phyloP scores from a whole-genome alignment of 2,329 filamentous ascomycete species.

The Akanthomyces muscarius region DNA sequence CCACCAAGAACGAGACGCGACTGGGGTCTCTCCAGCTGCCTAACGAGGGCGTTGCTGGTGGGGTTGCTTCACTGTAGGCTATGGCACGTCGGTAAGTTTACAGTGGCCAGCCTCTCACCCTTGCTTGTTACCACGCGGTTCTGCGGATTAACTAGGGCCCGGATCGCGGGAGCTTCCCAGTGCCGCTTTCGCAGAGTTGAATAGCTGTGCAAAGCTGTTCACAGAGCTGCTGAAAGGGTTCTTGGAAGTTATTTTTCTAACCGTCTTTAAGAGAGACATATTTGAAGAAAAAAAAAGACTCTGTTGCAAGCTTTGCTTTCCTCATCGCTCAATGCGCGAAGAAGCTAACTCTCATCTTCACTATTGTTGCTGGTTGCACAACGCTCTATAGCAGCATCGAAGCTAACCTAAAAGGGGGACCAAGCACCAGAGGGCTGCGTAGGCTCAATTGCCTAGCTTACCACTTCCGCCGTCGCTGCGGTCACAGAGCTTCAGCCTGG shows the following conservation, averaged over 20 bases:
- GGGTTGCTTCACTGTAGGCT: background rate
- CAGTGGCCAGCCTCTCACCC: background rate
- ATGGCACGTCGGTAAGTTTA: background rate
- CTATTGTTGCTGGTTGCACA: background rate
- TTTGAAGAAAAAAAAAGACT: background rate
- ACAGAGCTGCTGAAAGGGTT: no score
- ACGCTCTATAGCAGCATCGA: background rate
- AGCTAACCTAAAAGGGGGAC: background rate
- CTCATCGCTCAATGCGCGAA: background rate
- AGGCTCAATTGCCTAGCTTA: slow-evolving; percentile 18
- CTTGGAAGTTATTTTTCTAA: background rate
- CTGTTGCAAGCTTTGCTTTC: no score
- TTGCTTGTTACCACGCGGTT: background rate
- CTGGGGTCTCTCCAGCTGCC: background rate
- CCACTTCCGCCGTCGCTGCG: slow-evolving; percentile 5
- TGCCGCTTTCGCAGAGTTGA: background rate
- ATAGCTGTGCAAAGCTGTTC: background rate
- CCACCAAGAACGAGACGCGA: slow-evolving; percentile 12
- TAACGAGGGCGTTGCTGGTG: slow-evolving; percentile 8
- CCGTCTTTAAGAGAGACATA: no score
- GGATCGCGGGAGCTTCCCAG: background rate
- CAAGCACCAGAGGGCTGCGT: slow-evolving; percentile 12
- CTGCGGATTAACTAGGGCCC: slow-evolving; percentile 15
- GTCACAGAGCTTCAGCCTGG: slow-evolving; percentile 15
- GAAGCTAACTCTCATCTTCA: background rate